Evolutionary conservation across 73 alveolate species (phyloP).

Genomic region (Symbiodinium pilosum): DNA sequence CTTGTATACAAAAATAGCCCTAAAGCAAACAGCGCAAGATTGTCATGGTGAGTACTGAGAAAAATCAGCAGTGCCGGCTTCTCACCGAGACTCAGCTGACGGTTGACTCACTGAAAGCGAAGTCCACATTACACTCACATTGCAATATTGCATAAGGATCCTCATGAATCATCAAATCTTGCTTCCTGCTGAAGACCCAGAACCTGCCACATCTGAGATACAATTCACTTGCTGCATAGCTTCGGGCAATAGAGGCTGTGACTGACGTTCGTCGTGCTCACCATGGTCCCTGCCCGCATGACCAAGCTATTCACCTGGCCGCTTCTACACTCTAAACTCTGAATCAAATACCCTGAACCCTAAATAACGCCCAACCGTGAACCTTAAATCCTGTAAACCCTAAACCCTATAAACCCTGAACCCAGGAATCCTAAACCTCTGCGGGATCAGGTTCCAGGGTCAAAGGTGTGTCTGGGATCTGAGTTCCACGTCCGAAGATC

Average conservation of each 20-base stretch:
- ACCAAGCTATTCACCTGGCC: not conserved
- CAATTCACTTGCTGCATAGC: not conserved
- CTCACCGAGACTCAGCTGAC: not conserved
- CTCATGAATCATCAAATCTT: not conserved
- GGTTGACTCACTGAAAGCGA: too few species aligned
- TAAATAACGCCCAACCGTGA: too few species aligned
- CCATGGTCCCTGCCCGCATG: not conserved
- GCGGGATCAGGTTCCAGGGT: too few species aligned
- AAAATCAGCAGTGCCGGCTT: not conserved
- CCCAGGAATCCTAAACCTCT: too few species aligned
- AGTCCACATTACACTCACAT: not conserved
- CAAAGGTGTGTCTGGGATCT: too few species aligned
- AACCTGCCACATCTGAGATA: not conserved
- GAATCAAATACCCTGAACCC: too few species aligned
- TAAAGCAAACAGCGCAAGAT: not conserved
- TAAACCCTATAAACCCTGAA: too few species aligned
- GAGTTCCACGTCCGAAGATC: too few species aligned
- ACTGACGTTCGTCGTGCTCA: not conserved
- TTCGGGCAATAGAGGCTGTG: not conserved
- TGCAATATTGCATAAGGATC: not conserved
- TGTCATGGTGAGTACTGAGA: not conserved
- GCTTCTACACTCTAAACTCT: not conserved
- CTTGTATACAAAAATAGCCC: not conserved
- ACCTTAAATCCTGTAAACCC: too few species aligned
- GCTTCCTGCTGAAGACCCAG: not conserved